Conservation (phyloP, 2,329 filamentous ascomycete genomes). For the Calonectria hongkongensis region DNA sequence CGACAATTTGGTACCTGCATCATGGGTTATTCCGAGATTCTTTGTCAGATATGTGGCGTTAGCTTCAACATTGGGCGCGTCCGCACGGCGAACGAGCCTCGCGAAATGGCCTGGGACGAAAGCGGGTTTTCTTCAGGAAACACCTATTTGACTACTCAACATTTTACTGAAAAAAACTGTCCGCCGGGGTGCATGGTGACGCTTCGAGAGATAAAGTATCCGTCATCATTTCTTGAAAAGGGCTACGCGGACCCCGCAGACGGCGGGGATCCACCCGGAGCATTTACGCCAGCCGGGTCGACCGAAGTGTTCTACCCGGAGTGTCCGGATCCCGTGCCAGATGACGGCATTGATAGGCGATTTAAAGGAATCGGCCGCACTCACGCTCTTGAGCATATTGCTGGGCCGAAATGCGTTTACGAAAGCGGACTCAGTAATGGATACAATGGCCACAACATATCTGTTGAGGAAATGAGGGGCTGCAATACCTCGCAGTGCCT, state of each 20-base stretch:
- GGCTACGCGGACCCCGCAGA: constrained; percentile 18
- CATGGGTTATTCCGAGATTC: constrained; percentile 45
- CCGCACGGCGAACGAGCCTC: constrained; percentile 48
- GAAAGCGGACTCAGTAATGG: constrained; percentile 16
- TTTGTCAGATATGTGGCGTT: constrained; percentile 54
- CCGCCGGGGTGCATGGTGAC: constrained; percentile 1
- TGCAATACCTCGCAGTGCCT: constrained; percentile 55
- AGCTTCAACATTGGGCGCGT: constrained; percentile 55
- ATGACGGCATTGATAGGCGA: constrained; percentile 33
- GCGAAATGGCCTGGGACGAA: constrained; percentile 43
- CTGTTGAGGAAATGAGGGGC: constrained; percentile 51
- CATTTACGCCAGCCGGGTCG: not conserved
- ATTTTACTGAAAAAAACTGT: not conserved
- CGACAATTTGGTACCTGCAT: not conserved
- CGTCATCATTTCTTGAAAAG: not conserved
- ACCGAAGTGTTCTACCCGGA: constrained; percentile 12
- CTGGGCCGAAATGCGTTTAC: constrained; percentile 46
- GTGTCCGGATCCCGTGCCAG: constrained; percentile 1
- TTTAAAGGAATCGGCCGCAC: constrained; percentile 37
- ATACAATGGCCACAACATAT: constrained; percentile 52
- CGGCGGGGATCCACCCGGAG: not conserved
- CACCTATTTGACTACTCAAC: constrained; percentile 30
- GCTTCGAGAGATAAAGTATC: not conserved
- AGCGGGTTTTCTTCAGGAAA: not conserved
- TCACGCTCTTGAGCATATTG: constrained; percentile 50